Conservation (phyloP, 768 basidiomycete genomes). For the Tulasnella sp. region DNA sequence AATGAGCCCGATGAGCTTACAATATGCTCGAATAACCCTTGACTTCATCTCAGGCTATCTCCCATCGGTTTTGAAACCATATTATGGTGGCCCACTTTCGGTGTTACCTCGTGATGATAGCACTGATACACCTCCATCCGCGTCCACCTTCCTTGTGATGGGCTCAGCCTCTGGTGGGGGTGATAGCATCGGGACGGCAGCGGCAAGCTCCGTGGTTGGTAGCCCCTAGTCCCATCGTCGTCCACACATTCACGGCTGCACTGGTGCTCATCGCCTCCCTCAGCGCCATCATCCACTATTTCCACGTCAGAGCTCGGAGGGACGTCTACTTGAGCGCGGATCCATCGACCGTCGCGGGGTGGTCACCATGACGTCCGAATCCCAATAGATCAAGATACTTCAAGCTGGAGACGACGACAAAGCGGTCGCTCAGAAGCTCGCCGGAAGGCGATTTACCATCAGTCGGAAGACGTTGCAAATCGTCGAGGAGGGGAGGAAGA, state of each 20-base stretch:
- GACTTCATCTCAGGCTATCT: too few species aligned
- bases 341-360: neutral
- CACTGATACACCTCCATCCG: too few species aligned
- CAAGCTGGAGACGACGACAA: constrained; percentile 9
- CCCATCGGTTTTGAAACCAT: too few species aligned
- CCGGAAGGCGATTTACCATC: constrained; percentile 1
- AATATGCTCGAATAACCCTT: too few species aligned
- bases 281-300: neutral
- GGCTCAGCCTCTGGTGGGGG: too few species aligned
- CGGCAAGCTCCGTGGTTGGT: too few species aligned
- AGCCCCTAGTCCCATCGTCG: constrained; percentile 8
- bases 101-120: too few species aligned
- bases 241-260: neutral
- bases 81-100: too few species aligned
- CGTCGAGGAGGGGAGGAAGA: constrained; percentile 12
- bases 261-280: constrained; percentile 3
- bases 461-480: constrained; percentile 10
- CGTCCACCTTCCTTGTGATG: too few species aligned
- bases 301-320: neutral
- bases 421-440: neutral
- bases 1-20: too few species aligned
- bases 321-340: constrained; percentile 5
- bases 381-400: neutral
- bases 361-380: constrained; percentile 8
- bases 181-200: too few species aligned